Conservation (phyloP, 2,329 filamentous ascomycete genomes). For the Phaeosphaeria sp. region DNA sequence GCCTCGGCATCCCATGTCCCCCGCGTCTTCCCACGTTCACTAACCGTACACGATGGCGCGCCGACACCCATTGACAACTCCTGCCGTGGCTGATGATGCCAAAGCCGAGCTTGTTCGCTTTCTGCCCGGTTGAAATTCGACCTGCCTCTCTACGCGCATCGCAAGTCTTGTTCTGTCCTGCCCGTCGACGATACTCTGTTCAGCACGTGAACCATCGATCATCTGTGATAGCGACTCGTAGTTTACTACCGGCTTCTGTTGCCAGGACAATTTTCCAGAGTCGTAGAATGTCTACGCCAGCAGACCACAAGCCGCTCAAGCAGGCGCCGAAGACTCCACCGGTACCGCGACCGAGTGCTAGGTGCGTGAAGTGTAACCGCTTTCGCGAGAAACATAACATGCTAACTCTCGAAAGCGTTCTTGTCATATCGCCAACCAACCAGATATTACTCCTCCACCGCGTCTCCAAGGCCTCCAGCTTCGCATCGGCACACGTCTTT, state of each 20-base stretch:
- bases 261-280: background rate
- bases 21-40: conserved; percentile 27
- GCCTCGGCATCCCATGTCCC: conserved; percentile 41
- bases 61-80: conserved; percentile 14
- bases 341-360: conserved; percentile 69
- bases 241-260: background rate
- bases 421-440: conserved; percentile 85
- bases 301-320: conserved; percentile 39
- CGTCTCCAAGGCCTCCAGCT: conserved; percentile 80
- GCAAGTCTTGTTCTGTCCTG: background rate
- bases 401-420: conserved; percentile 62
- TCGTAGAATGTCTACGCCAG: conserved; percentile 41
- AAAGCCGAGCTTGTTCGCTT: conserved; percentile 13
- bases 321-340: conserved; percentile 46
- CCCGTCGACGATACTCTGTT: background rate
- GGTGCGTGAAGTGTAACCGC: conserved; percentile 47
- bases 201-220: background rate
- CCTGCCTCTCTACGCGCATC: background rate
- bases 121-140: conserved; percentile 15
- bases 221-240: background rate
- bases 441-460: conserved; percentile 88
- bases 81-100: conserved; percentile 34
- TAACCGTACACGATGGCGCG: conserved; percentile 30
- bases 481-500: conserved; percentile 93
- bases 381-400: background rate